Percentiles rank a stretch among this genome's conserved stretches.
Evolutionary conservation across 129 eudicot species (phyloP).

Genomic region (Pittosporum tobira): DNA sequence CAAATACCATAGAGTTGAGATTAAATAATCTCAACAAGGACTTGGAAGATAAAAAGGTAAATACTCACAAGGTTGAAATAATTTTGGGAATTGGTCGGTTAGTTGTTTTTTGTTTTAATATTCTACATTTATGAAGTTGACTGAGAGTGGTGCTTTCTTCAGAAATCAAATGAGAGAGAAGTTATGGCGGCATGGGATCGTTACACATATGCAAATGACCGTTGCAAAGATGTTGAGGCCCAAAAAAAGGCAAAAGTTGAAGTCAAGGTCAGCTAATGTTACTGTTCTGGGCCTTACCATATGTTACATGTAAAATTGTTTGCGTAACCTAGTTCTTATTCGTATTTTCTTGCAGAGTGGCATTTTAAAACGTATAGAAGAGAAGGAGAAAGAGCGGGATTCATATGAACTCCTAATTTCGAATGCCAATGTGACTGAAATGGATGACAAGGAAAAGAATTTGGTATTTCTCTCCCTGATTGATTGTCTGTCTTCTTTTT

Average conservation of each 20-base stretch:
- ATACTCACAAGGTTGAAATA: no score
- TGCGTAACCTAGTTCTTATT: slow-evolving; percentile 4
- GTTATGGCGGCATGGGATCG: slow-evolving; percentile 44
- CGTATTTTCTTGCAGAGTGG: slow-evolving; percentile 31
- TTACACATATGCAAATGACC: slow-evolving; percentile 34
- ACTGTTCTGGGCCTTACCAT: no score
- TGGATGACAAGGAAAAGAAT: slow-evolving; percentile 69
- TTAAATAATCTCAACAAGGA: slow-evolving; percentile 43
- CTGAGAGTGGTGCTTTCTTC: slow-evolving; percentile 14
- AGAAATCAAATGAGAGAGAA: slow-evolving; percentile 43
- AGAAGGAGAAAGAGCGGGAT: slow-evolving; percentile 51
- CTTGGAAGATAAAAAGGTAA: slow-evolving; percentile 63
- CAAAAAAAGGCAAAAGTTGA: slow-evolving; percentile 42
- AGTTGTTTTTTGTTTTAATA: no score
- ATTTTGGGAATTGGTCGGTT: not conserved
- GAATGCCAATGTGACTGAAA: slow-evolving; percentile 22
- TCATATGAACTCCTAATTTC: slow-evolving; percentile 38
- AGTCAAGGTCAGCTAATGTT: slow-evolving; percentile 33
- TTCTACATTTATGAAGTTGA: not conserved
- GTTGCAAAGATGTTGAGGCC: slow-evolving; percentile 43
- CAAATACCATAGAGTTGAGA: slow-evolving; percentile 40
- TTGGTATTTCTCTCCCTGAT: slow-evolving; percentile 31
- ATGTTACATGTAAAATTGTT: not conserved
- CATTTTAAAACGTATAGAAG: slow-evolving; percentile 33
- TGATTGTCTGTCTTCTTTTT: no score